Base-by-base conservation (phyloP, 306 rosid species). In the Castanea mollissima region DNA sequence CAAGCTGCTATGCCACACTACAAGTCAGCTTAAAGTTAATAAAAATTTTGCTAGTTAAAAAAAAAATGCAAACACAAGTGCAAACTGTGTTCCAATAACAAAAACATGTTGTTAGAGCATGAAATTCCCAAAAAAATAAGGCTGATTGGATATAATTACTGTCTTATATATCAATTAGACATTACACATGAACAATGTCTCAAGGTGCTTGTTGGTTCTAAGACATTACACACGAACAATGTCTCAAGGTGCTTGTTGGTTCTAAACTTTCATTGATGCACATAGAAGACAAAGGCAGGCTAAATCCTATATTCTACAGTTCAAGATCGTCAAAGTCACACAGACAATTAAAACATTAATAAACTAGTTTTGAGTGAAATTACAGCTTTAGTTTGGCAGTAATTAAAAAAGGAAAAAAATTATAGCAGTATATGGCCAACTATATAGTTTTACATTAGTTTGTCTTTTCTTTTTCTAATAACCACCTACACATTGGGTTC, bases 81-180 rank as follows among this genome's bases (percentile, higher is more conserved):
- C 27, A 25, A 25, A 25, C 27, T 25, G 27, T 25, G 27, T 25
- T 25, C 38, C 68, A 5, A 23, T 3, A 59, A 60, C 18, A 2
- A 15, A 54, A 15, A 20, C n/a, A 27, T 32, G 21, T 25, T 55
- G 68, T 77, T 35, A 49, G 19, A 56, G 55, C 25, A 68, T 67
- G 52, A 55, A 4, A 77, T 23, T 9, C 52, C 13, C 31, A 23
- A 16, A 3, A 49, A 25, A 32, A 73, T 69, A 92, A 57, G 97
- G 97, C 80, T 92, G 93, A 83, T 85, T 94, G 76, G 99, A 94
- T 82, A 94, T 81, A 55, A 94, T 88, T 52, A 92, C 86, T 2
- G 97, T 84, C 88, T 89, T 90, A 25, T 25, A 1, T 25, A 25
- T 25, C 27, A 25, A 25, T 25, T 1, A 25, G 27, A 25, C 27